A percentile compares a stretch with the other conserved stretches of the same genome.
phyloP scores from a whole-genome alignment of 1,284 basidiomycete genomes.

The Tylopilus sp. region DNA sequence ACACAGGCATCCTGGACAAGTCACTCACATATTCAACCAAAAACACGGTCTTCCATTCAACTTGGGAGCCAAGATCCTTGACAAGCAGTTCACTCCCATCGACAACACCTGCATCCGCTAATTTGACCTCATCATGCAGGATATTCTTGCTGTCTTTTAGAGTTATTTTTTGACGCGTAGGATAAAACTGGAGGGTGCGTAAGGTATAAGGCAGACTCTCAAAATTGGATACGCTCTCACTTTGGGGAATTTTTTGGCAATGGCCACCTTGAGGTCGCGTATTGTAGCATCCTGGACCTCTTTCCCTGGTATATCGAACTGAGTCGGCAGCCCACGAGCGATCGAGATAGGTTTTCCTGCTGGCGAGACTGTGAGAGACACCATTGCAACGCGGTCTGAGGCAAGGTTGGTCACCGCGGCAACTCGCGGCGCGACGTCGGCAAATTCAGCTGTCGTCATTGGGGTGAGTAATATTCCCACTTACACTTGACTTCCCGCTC shows the following conservation, averaged over 20 bases:
- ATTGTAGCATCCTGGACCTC: constrained; percentile 60
- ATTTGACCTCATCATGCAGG: constrained; percentile 70
- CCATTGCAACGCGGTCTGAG: constrained; percentile 54
- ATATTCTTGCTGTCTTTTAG: constrained; percentile 70
- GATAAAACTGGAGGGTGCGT: constrained; percentile 64
- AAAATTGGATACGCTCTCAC: constrained; percentile 47
- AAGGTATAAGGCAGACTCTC: background rate
- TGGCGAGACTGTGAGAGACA: constrained; percentile 65
- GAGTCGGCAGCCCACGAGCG: constrained; percentile 66
- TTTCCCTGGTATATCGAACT: constrained; percentile 64
- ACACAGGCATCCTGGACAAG: constrained; percentile 2
- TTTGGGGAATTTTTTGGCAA: constrained; percentile 68
- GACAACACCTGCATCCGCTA: constrained; percentile 67
- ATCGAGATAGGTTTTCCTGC: constrained; percentile 56
- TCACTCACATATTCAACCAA: constrained; percentile 88
- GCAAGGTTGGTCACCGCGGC: too few species aligned
- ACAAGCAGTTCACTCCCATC: constrained; percentile 74
- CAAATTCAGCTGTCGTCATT: too few species aligned
- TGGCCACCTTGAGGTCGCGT: constrained; percentile 68
- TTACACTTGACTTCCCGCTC: too few species aligned
- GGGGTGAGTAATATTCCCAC: too few species aligned
- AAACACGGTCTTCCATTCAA: constrained; percentile 89
- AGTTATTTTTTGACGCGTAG: constrained; percentile 79
- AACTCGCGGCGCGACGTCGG: too few species aligned
- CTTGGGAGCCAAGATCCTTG: constrained; percentile 92